phyloP scores from a whole-genome alignment of 106 monocot genomes.

The Ottelia alismoides region DNA sequence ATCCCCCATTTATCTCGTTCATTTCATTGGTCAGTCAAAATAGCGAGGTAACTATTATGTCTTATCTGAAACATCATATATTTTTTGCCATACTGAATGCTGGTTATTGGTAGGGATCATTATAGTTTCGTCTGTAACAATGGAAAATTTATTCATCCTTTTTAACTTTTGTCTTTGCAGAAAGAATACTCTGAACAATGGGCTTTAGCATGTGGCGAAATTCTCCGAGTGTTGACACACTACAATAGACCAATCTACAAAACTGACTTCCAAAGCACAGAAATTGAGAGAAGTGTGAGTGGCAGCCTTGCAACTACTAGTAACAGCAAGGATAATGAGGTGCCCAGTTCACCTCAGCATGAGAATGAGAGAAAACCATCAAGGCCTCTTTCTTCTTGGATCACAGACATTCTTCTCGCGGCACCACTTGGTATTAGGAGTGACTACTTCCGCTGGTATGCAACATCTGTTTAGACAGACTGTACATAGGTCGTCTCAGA shows the following conservation, averaged over 20 bases:
- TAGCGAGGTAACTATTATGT: slow-evolving; percentile 81
- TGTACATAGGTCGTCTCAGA: too few relatives aligned
- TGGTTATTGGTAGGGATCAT: too few relatives aligned
- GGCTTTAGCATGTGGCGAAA: slow-evolving; percentile 97
- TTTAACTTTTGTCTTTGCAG: too few relatives aligned
- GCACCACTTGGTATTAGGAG: slow-evolving; percentile 95
- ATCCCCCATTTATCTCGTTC: slow-evolving; percentile 83
- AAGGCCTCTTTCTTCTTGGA: slow-evolving; percentile 90
- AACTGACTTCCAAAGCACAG: slow-evolving; percentile 35
- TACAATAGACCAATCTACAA: slow-evolving; percentile 97
- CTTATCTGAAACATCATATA: too few relatives aligned
- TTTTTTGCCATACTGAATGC: too few relatives aligned
- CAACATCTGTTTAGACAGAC: too few relatives aligned
- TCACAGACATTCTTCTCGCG: slow-evolving; percentile 87
- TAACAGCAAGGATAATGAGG: slow-evolving; percentile 31
- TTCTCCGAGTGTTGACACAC: slow-evolving; percentile 83
- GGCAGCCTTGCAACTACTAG: slow-evolving; percentile 52
- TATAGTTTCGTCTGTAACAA: too few relatives aligned
- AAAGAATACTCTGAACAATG: slow-evolving; percentile 97
- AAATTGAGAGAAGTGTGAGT: slow-evolving; percentile 38
- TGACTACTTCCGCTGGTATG: slow-evolving; percentile 93
- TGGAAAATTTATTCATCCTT: too few relatives aligned
- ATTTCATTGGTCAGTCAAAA: slow-evolving; percentile 81
- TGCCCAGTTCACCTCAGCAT: slow-evolving; percentile 17
- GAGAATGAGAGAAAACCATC: slow-evolving; percentile 73